A percentile compares a stretch with the other conserved stretches of the same genome.
phyloP scores from a whole-genome alignment of 169 alveolate genomes.

The Eimeria brunetti region DNA sequence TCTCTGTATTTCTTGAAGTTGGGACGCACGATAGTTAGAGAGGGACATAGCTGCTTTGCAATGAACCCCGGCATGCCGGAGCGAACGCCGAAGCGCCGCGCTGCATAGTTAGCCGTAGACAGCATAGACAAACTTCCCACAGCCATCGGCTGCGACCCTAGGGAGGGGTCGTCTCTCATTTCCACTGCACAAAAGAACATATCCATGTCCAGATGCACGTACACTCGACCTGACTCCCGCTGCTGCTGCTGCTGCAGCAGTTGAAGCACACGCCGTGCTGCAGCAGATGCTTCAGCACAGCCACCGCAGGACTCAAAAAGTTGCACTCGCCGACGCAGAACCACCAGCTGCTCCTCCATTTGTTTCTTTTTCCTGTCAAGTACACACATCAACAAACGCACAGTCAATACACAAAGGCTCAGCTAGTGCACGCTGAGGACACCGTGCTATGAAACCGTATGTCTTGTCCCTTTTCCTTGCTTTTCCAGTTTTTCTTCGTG shows the following conservation, averaged over 20 bases:
- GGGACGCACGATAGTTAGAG: slow-evolving; percentile 79
- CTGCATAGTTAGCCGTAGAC: slow-evolving; percentile 93
- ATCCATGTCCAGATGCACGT: slow-evolving; percentile 72
- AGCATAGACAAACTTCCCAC: slow-evolving; percentile 91
- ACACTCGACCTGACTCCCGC: slow-evolving; percentile 71
- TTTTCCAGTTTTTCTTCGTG: neutral
- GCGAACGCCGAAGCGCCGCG: slow-evolving; percentile 93
- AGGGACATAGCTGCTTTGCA: slow-evolving; percentile 89
- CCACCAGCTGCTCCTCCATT: slow-evolving; percentile 62
- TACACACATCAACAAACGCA: neutral
- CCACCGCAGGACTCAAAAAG: slow-evolving; percentile 56
- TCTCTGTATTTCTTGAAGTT: slow-evolving; percentile 39
- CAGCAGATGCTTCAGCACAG: slow-evolving; percentile 59
- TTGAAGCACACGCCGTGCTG: slow-evolving; percentile 67
- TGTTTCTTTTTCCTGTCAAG: slow-evolving; percentile 24
- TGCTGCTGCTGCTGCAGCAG: slow-evolving; percentile 72
- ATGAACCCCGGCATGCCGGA: slow-evolving; percentile 95
- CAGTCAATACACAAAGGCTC: neutral
- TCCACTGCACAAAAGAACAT: slow-evolving; percentile 74
- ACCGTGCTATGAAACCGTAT: neutral
- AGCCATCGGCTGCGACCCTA: slow-evolving; percentile 84
- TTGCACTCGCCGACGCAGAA: slow-evolving; percentile 57
- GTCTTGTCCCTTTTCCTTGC: neutral
- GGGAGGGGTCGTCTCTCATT: slow-evolving; percentile 73
- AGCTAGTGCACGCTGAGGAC: neutral